Evolutionary conservation across 805 yeast species (phyloP), one percentile per base, ranked within the genome.

Genomic region (Teunomyces atbi): DNA sequence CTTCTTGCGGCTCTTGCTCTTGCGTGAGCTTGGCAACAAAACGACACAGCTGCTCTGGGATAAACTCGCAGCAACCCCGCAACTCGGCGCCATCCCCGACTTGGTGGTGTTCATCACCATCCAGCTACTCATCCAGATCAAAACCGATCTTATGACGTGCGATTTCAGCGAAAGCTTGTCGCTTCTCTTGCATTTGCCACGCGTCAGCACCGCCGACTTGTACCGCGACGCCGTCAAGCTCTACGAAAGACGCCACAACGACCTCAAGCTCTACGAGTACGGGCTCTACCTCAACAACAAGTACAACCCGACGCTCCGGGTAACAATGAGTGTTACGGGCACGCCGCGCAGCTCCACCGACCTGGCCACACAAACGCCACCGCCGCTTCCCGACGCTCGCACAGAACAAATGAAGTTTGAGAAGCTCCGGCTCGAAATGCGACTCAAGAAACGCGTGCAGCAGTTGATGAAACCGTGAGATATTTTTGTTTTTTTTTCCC

Each of bases 161-260:
- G 83, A 79, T 56, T 79, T 77, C 52, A 74, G 80, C 11, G 83
- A 79, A 50, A 72, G 77, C 4, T 60, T 79, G 27, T 71, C 74
- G 28, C 55, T 78, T 13, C 58, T 79, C 5, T 61, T 79, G 23
- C 83, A 78, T 56, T 78, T 76, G 54, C 83, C 83, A 2, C 34
- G 29, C 16, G 50, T 60, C 8, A 63, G 69, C 20, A 50, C 65
- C 6, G 55, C 53, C 11, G 57, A 57, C 10, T 47, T 72, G 6
- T 62, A 66, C 45, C 64, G 60, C 30, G 67, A 72, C 45, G 65
- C 78, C 5, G 51, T 62, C 43, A 60, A 60, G 44, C 53, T 76
- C 20, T 61, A 59, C 39, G 61, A 61, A 27, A 37, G 57, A n/a
- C 61, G 65, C 43, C 67, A 64, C 41, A 57, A 68, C 26, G 74